Evolutionary conservation across 2,329 filamentous ascomycete species (phyloP).

Genomic region (Ilyonectria mors-panacis): DNA sequence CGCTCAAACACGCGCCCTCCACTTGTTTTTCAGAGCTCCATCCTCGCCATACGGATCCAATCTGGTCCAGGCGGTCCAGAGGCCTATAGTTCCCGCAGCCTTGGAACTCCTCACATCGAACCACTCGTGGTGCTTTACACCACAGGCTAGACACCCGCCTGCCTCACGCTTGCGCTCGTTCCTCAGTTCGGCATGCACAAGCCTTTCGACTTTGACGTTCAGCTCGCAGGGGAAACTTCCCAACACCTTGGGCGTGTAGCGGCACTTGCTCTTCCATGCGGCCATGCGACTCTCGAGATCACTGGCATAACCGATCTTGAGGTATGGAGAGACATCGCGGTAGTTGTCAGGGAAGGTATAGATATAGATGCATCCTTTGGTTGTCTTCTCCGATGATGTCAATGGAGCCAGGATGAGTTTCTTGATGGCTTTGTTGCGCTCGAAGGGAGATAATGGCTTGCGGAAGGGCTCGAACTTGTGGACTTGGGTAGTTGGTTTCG

Average conservation of each 20-base stretch:
- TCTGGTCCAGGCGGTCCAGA: constrained; percentile 50
- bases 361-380: constrained; percentile 44
- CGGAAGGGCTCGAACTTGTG: constrained; percentile 41
- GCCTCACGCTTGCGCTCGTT: constrained; percentile 46
- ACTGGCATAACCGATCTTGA: constrained; percentile 52
- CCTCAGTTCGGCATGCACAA: constrained; percentile 49
- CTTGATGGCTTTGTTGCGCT: constrained; percentile 39
- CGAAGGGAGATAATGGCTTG: constrained; percentile 4
- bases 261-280: constrained; percentile 42
- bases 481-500: neutral
- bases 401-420: constrained; percentile 31
- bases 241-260: constrained; percentile 43
- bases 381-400: constrained; percentile 6
- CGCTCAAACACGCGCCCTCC: constrained; percentile 40
- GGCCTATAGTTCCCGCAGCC: constrained; percentile 36
- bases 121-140: constrained; percentile 47
- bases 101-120: constrained; percentile 41
- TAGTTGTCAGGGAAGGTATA: constrained; percentile 44
- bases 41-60: constrained; percentile 48
- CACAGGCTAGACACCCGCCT: constrained; percentile 43
- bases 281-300: constrained; percentile 44
- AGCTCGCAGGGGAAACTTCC: constrained; percentile 33
- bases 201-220: constrained; percentile 47
- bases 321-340: constrained; percentile 29
- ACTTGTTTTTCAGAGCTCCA: constrained; percentile 42